phyloP scores from a whole-genome alignment of 352 stramenopile genomes.

The Achlya hypogyna region DNA sequence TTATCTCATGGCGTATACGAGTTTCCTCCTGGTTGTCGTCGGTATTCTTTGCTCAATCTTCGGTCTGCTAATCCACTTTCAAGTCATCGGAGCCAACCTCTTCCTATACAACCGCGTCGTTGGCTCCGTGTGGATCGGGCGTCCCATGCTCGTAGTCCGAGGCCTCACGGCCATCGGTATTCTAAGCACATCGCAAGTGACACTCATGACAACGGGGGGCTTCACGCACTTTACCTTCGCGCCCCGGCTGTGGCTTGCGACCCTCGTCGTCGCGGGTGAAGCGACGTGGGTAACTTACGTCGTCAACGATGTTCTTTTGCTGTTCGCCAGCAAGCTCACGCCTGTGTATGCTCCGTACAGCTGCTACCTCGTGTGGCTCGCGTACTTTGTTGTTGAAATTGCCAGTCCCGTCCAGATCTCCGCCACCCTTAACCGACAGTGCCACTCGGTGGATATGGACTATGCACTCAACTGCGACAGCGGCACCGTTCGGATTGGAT shows the following conservation, averaged over 20 bases:
- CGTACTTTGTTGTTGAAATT: neutral
- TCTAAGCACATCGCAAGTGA: neutral
- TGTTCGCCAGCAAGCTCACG: neutral
- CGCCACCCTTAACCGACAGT: neutral
- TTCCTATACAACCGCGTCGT: constrained; percentile 10
- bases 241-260: neutral
- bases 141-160: neutral
- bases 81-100: neutral
- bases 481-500: neutral
- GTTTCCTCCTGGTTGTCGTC: neutral
- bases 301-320: neutral
- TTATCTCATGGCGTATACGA: neutral
- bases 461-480: neutral
- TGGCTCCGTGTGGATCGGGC: constrained; percentile 4
- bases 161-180: neutral
- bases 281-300: constrained; percentile 11
- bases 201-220: neutral
- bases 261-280: neutral
- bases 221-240: neutral
- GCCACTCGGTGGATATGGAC: neutral
- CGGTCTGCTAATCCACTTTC: neutral
- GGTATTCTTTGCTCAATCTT: neutral
- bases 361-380: neutral
- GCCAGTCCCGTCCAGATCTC: neutral
- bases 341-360: neutral